phyloP scores from a whole-genome alignment of 225 moss, liverwort and hornwort species.

The Takakia lepidozioides region DNA sequence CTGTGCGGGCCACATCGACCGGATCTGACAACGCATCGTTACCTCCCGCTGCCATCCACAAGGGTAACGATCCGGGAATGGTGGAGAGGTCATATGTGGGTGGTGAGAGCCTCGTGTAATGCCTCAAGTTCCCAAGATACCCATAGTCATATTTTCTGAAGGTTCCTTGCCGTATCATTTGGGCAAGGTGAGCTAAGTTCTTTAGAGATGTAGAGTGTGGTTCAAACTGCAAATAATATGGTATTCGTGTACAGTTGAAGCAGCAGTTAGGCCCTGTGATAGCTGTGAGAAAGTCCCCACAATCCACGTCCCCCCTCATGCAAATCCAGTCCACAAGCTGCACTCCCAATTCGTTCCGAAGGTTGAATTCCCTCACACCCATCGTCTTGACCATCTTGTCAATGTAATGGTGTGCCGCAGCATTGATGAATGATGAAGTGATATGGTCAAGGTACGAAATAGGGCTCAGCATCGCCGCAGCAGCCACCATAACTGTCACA shows the following conservation, averaged over 20 bases:
- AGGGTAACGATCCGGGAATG: conserved; percentile 48
- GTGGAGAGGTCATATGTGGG: conserved; percentile 55
- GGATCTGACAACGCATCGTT: conserved; percentile 83
- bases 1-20: conserved; percentile 53
- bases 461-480: conserved; percentile 83
- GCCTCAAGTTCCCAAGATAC: conserved; percentile 64
- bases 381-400: conserved; percentile 73
- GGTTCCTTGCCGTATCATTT: conserved; percentile 84
- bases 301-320: conserved; percentile 50
- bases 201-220: conserved; percentile 94
- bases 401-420: conserved; percentile 73
- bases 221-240: conserved; percentile 76
- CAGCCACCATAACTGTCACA: conserved; percentile 53
- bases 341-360: conserved; percentile 71
- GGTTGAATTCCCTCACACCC: conserved; percentile 75
- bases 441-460: conserved; percentile 88
- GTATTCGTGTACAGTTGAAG: conserved; percentile 76
- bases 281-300: conserved; percentile 67
- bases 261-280: conserved; percentile 95
- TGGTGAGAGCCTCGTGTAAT: conserved; percentile 49
- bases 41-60: conserved; percentile 90
- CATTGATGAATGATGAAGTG: conserved; percentile 59
- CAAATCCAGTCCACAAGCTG: conserved; percentile 74
- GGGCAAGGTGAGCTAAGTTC: conserved; percentile 87
- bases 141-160: conserved; percentile 87